Evolutionary conservation across 2,329 filamentous ascomycete species (phyloP).

Genomic region (Pseudogymnoascus sp.): DNA sequence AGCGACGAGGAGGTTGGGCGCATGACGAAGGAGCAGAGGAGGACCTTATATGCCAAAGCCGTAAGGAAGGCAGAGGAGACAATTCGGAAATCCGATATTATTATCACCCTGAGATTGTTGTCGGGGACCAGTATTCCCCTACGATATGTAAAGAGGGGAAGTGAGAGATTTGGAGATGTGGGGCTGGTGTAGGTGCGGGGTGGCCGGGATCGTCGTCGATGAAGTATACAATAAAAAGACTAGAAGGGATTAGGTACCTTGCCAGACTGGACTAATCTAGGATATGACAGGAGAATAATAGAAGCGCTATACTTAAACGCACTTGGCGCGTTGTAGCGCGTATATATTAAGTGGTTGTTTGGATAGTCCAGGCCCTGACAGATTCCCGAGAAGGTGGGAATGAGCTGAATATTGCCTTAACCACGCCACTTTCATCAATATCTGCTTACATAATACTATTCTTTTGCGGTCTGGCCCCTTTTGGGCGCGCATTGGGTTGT

Average conservation of each 20-base stretch:
- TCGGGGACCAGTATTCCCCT: slow-evolving; percentile 19
- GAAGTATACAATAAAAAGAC: not conserved
- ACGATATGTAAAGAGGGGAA: slow-evolving; percentile 22
- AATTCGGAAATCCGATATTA: slow-evolving; percentile 16
- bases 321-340: not conserved
- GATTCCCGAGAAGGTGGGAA: not conserved
- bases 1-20: slow-evolving; percentile 21
- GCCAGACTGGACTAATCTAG: not conserved
- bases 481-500: not conserved
- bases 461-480: not conserved
- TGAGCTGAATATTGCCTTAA: not conserved
- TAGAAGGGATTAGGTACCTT: not conserved
- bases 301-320: not conserved
- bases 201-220: not conserved
- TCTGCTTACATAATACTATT: not conserved
- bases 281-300: not conserved
- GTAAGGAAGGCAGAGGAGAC: slow-evolving; percentile 15
- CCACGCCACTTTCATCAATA: not conserved
- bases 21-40: slow-evolving; percentile 20
- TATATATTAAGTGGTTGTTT: not conserved
- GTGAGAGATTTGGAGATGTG: slow-evolving; percentile 21
- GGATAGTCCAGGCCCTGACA: not conserved
- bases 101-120: slow-evolving; percentile 20
- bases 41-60: slow-evolving; percentile 20
- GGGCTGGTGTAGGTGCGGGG: not conserved